Evolutionary conservation across 306 rosid genomes (phyloP).

Genomic region (Cicer bijugum): DNA sequence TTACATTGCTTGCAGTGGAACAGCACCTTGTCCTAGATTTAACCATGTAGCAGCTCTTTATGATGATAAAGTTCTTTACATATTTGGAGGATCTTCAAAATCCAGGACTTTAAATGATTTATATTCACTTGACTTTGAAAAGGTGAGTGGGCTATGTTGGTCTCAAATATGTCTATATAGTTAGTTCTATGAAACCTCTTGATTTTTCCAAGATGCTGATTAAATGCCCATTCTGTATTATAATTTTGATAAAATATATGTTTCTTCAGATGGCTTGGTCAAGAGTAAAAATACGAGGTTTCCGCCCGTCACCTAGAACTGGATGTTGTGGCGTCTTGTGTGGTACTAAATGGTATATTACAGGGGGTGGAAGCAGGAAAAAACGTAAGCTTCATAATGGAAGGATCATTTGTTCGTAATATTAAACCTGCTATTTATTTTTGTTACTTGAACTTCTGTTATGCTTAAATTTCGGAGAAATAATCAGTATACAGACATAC

Average conservation of each 20-base stretch:
- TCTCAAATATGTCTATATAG: slow-evolving; percentile 25
- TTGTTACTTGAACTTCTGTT: slow-evolving; percentile 15
- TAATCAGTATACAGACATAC: slow-evolving; percentile 1
- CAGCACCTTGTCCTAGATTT: slow-evolving; percentile 84
- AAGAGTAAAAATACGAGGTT: slow-evolving; percentile 77
- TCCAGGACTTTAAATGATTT: slow-evolving; percentile 80
- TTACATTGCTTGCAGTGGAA: slow-evolving; percentile 63
- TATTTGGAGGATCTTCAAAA: slow-evolving; percentile 91
- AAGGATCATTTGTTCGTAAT: slow-evolving; percentile 20
- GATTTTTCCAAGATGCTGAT: slow-evolving; percentile 27
- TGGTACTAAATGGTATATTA: slow-evolving; percentile 92
- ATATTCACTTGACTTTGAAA: slow-evolving; percentile 90
- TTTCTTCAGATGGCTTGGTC: slow-evolving; percentile 91
- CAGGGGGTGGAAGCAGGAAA: slow-evolving; percentile 95
- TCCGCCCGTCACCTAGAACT: slow-evolving; percentile 93
- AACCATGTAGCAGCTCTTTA: slow-evolving; percentile 87
- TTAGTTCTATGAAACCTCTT: slow-evolving; percentile 29
- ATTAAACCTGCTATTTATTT: not conserved
- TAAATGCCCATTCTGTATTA: not conserved
- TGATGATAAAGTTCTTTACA: slow-evolving; percentile 76
- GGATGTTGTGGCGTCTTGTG: slow-evolving; percentile 85
- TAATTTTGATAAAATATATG: slow-evolving; percentile 35
- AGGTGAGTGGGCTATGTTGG: slow-evolving; percentile 55
- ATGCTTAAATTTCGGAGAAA: slow-evolving; percentile 20
- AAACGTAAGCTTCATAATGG: slow-evolving; percentile 64